phyloP scores from a whole-genome alignment of 2,329 filamentous ascomycete species.

The Ustulina deusta region DNA sequence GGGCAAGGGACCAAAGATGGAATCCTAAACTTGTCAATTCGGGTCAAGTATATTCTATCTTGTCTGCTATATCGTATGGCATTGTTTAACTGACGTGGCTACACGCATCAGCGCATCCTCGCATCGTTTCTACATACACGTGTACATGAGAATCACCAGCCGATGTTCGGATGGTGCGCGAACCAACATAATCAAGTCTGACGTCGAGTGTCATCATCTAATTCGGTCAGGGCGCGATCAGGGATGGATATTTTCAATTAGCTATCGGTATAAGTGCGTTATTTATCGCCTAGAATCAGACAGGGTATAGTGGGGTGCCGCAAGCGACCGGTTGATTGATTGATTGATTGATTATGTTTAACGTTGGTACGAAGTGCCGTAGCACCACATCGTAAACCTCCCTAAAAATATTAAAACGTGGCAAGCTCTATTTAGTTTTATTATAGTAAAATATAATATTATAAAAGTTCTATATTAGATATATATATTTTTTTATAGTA shows the following conservation, averaged over 20 bases:
- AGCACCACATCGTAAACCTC: too few species aligned
- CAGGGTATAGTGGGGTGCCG: background rate
- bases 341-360: too few species aligned
- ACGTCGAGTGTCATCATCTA: background rate
- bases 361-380: too few species aligned
- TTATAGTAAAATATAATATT: too few species aligned
- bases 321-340: too few species aligned
- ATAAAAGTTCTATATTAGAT: too few species aligned
- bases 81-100: background rate
- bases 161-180: conserved; percentile 22
- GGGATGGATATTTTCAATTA: too few species aligned
- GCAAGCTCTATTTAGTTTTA: too few species aligned
- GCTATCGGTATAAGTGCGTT: background rate
- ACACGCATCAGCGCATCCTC: too few species aligned
- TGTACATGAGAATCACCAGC: background rate
- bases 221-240: too few species aligned
- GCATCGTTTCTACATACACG: background rate
- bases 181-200: background rate
- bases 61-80: background rate
- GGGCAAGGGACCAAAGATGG: background rate
- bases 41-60: background rate
- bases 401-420: too few species aligned
- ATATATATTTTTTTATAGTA: too few species aligned
- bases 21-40: background rate
- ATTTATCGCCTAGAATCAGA: background rate